Evolutionary conservation across 2,329 filamentous ascomycete species (phyloP), one percentile per base, ranked within the genome.

Genomic region (Fusarium austroafricanum): DNA sequence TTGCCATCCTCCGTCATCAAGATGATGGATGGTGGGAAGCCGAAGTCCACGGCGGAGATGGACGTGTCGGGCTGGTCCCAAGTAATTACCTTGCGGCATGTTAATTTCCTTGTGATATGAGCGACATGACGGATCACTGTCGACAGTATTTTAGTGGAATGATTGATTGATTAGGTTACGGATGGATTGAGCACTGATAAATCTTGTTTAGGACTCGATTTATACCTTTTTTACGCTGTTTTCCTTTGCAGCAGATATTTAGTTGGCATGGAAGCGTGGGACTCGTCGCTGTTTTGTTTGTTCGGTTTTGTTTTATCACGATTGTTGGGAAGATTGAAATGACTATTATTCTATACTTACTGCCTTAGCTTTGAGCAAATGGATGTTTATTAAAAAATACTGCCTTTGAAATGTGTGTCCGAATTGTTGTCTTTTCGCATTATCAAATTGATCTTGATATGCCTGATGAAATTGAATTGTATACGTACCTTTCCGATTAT

Each of bases 1-100:
- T 99, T 15, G 93, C 95, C 3, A 90, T 99, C 15, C 83, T 97
- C 45, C 87, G 94, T 62, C 89, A 97, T 74, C 96, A 99, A 80
- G 96, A 99, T 77, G 96, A 99, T 76, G 96, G 96, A 20, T 99
- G 96, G 96, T 99, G 96, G 96, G 96, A 99, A 82, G 96, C 96
- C 14, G 95, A 97, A 79, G 88, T 97, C 39, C 92, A 94, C 44
- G 90, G 90, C 23, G 84, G 86, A 67, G 86, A 84, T 66, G 88
- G 85, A 49, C 84, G 80, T 49, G 77, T 84, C 59, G 89, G 89
- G 63, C 82, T 91, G 75, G 88, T 91, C 68, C 89, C 89, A 68
- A 90, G 89, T 78, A 91, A 91, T 76, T 91, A 91, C 72, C 82
- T 91, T 61, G 85, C 89, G 77, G 80, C 84, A 43, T 83, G 82